Evolutionary conservation across 1,284 basidiomycete species (phyloP).

Genomic region (Tilletia setariae): DNA sequence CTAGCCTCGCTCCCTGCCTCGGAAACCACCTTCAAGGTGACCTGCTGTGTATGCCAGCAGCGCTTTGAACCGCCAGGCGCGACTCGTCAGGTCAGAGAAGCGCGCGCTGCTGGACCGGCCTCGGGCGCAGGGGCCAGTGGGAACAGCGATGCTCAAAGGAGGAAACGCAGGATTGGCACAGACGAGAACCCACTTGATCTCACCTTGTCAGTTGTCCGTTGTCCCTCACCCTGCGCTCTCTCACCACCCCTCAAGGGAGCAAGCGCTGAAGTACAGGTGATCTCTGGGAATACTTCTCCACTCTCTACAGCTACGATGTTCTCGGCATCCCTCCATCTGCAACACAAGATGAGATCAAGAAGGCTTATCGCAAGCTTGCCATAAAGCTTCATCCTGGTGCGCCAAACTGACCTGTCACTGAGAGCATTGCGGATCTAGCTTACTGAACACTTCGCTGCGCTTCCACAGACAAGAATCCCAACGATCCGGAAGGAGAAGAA

Average conservation of each 20-base stretch:
- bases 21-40: constrained; percentile 48
- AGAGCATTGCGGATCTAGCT: too few relatives aligned
- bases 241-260: too few relatives aligned
- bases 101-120: constrained; percentile 23
- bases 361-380: constrained; percentile 87
- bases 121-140: not conserved
- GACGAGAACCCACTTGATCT: constrained; percentile 53
- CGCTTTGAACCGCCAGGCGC: constrained; percentile 51
- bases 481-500: constrained; percentile 87
- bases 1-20: constrained; percentile 31
- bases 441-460: too few relatives aligned
- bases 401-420: too few relatives aligned
- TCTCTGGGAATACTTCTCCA: too few relatives aligned
- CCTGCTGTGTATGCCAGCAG: constrained; percentile 44
- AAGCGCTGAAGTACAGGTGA: too few relatives aligned
- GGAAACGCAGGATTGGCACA: constrained; percentile 49
- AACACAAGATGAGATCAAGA: constrained; percentile 83
- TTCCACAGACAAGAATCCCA: constrained; percentile 80
- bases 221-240: constrained; percentile 9
- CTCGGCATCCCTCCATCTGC: constrained; percentile 73
- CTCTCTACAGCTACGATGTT: constrained; percentile 58
- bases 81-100: constrained; percentile 41
- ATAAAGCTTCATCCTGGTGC: constrained; percentile 78
- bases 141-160: constrained; percentile 2
- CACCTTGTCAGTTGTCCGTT: constrained; percentile 31